Evolutionary conservation across 1,284 basidiomycete species (phyloP), one percentile per base, ranked within the genome.

Genomic region (Cystobasidium sp.): DNA sequence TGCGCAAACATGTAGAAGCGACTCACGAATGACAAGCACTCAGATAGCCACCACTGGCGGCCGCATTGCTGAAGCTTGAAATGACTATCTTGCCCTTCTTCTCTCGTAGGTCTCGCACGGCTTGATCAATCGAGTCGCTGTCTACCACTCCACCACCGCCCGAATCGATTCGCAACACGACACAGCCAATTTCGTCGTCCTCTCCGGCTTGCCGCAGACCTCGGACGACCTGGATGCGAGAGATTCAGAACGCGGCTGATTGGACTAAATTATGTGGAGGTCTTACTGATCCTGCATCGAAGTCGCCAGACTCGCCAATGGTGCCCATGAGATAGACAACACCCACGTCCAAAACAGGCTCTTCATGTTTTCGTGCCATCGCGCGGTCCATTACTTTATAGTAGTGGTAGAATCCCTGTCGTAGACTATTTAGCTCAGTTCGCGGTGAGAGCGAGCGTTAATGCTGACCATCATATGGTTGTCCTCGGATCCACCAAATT

Each of bases 71-170:
- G 67, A 84, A 84, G 49, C 81, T 82, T 0, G 82, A 83, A 20
- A 84, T 80, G n/a, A 84, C 81, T 4, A 80, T 79, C 77, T 83
- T 84, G 59, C 80, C 80, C 53, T 80, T 79, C 53, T 81, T 79
- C 20, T 79, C 77, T 22, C 80, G 77, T 20, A 83, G 74, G 20
- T 81, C 80, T 16, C 78, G 76, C 3, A 84, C 81, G 12, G 83
- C 83, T 37, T 81, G 82, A 81, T 83, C 83, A 67, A 84, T 83
- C 20, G 81, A 81, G 65, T 84, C 84, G 63, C 78, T 80, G 22
- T 83, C 82, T 24, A 84, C 81, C 6, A 84, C 84, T 18, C 82
- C 82, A 44, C 84, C 84, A 16, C 84, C 83, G 0, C 83, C 83
- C 18, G 81, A 82, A 72, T 84, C 83, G 76, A 84, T 82, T 12